Evolutionary conservation across 306 rosid genomes (phyloP), one percentile per base, ranked within the genome.

Genomic region (Gastrolobium villosum): DNA sequence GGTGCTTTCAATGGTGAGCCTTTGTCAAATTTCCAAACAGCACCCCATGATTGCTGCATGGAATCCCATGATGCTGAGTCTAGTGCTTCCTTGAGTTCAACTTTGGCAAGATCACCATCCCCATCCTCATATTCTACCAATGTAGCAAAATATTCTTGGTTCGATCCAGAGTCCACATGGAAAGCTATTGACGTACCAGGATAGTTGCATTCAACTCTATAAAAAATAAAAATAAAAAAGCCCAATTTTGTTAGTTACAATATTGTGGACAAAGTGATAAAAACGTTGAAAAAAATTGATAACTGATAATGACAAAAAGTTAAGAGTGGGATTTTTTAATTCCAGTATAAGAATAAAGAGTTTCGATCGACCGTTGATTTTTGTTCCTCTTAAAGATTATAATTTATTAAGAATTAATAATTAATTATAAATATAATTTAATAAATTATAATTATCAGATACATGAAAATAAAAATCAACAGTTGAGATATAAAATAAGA

Each of bases 41-140:
- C 95, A 28, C 97, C 94, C 94, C 97, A 89, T 3, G 94, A 89
- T 32, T 82, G 84, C 35, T 77, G 71, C 97, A 92, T 90, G 30
- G 86, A 53, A 53, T 41, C 52, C 95, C 95, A 92, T 60, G 92
- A 32, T 32, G 41, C n/a, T 35, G 89, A 82, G 72, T 55, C 75
- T 4, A 49, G 13, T 3, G 84, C 86, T 72, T 90, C 89, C 77
- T 84, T 88, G 2, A 92, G 83, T 46, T 92, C 88, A n/a, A 89
- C 90, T 8, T 61, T 63, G 6, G 77, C 52, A 10, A 92, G 78
- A 35, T 81, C 88, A 4, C 97, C 91, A 37, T 90, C 88, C 5
- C 97, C 97, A 30, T 84, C 81, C 50, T 82, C 93, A 36, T 81
- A 92, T 61, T 92, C 90, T 2, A 88, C 76, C 45, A 79, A 4